Percentiles rank a stretch among this genome's conserved stretches.
Conservation (phyloP, 208 protist species). For the Wallacemonas sp. region DNA sequence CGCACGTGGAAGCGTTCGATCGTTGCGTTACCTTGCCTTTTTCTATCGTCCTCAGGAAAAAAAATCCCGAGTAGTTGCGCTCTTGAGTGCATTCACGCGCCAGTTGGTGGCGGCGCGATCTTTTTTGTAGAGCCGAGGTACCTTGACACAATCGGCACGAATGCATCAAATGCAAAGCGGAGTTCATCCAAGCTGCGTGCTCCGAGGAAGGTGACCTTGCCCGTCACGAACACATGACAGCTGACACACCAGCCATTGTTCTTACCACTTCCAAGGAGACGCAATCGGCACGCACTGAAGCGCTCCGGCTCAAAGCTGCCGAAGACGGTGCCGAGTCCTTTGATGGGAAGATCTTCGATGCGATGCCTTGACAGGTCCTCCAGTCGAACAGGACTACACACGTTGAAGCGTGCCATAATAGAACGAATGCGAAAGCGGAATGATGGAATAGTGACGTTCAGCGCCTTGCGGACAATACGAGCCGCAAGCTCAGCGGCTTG, state of each 20-base stretch:
- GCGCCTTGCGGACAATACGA: slow-evolving; percentile 84
- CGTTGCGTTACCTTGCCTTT: no score
- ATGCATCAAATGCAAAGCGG: slow-evolving; percentile 76
- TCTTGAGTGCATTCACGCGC: no score
- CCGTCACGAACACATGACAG: slow-evolving; percentile 81
- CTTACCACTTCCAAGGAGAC: slow-evolving; percentile 52
- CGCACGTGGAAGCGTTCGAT: no score
- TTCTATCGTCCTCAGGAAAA: no score
- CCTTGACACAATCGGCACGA: slow-evolving; percentile 77
- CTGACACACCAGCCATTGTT: slow-evolving; percentile 74
- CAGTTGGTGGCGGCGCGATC: not conserved
- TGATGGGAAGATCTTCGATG: slow-evolving; percentile 21
- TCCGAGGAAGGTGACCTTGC: slow-evolving; percentile 81
- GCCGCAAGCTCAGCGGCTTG: slow-evolving; percentile 86
- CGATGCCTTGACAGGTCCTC: slow-evolving; percentile 64
- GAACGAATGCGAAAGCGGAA: slow-evolving; percentile 85
- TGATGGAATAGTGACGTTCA: slow-evolving; percentile 52
- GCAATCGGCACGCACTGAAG: slow-evolving; percentile 77
- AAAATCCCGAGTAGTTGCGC: no score
- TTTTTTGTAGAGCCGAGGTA: slow-evolving; percentile 31
- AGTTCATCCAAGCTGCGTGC: slow-evolving; percentile 82
- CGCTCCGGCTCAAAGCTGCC: slow-evolving; percentile 87
- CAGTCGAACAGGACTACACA: slow-evolving; percentile 76
- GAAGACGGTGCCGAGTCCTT: slow-evolving; percentile 44
- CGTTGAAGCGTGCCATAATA: slow-evolving; percentile 81